Percentiles rank a stretch among this genome's conserved stretches.
Conservation (phyloP, 768 basidiomycete species). For the Phylloporus arenicola region DNA sequence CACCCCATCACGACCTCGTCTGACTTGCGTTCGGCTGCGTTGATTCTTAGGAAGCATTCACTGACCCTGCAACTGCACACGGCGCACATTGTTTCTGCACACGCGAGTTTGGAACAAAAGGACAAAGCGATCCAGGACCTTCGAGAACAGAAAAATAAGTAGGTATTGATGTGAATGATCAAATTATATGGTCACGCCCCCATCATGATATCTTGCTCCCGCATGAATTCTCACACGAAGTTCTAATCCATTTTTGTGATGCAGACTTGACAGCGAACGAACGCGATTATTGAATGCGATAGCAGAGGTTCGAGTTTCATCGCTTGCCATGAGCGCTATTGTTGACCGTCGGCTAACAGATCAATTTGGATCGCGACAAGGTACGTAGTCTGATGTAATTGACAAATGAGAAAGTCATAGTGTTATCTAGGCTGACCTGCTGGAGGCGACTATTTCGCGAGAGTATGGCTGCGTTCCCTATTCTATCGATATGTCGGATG, state of each 20-base stretch:
- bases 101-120: conserved; percentile 74
- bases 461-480: conserved; percentile 44
- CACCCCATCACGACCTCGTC: conserved; percentile 2
- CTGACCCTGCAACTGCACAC: conserved; percentile 80
- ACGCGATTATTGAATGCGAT: conserved; percentile 60
- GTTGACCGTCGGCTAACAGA: conserved; percentile 35
- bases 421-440: conserved; percentile 53
- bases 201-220: not conserved
- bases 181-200: not conserved
- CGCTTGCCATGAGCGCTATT: conserved; percentile 1
- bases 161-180: conserved; percentile 22
- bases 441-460: conserved; percentile 59
- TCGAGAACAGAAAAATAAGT: conserved; percentile 83
- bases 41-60: conserved; percentile 63
- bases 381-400: conserved; percentile 20
- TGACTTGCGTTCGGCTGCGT: conserved; percentile 6
- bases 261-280: conserved; percentile 73
- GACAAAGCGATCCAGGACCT: conserved; percentile 75
- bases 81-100: conserved; percentile 80
- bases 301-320: conserved; percentile 50
- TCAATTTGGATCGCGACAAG: conserved; percentile 82
- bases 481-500: not conserved
- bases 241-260: conserved; percentile 11
- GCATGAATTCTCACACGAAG: conserved; percentile 1
- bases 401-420: conserved; percentile 4